Evolutionary conservation across 2,329 filamentous ascomycete species (phyloP).

Genomic region (Bipolaris bicolor): DNA sequence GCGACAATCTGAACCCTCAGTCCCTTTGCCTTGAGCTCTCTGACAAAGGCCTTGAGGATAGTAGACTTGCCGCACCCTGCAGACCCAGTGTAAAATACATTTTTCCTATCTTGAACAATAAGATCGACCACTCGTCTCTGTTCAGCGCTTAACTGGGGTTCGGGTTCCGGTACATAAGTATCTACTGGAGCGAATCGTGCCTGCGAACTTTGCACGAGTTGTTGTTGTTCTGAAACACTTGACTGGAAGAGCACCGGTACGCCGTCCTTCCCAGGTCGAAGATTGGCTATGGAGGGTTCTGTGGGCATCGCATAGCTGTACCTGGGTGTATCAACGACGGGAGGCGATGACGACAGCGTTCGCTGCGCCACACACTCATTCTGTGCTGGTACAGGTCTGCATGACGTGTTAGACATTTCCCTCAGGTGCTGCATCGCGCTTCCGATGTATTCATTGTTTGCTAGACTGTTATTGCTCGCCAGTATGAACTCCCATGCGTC

Average conservation of each 20-base stretch:
- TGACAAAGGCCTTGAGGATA: constrained; percentile 58
- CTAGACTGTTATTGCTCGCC: neutral
- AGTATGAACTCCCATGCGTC: constrained; percentile 81
- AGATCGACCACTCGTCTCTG: constrained; percentile 59
- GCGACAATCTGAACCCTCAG: constrained; percentile 60
- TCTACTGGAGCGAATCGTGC: neutral
- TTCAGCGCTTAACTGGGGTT: constrained; percentile 53
- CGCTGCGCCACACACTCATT: neutral
- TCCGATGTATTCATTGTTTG: constrained; percentile 27
- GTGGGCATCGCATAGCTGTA: neutral
- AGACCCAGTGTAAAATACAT: constrained; percentile 70
- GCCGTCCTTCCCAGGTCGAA: neutral
- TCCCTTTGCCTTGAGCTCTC: constrained; percentile 43
- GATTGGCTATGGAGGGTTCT: neutral
- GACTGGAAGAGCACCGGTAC: neutral
- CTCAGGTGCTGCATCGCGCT: neutral
- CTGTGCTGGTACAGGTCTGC: neutral
- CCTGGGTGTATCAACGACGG: neutral
- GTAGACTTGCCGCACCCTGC: constrained; percentile 67
- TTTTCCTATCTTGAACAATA: constrained; percentile 56
- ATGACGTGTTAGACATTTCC: neutral
- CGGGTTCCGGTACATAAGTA: constrained; percentile 8
- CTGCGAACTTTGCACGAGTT: neutral
- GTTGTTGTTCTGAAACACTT: neutral
- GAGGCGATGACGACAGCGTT: neutral